Percentiles rank a stretch among this genome's conserved stretches.
These are phyloP conservation scores for Fusarium abutilonis DNA, from an alignment of 2,329 filamentous ascomycete genomes.

Conservation along the genomic window DNA sequence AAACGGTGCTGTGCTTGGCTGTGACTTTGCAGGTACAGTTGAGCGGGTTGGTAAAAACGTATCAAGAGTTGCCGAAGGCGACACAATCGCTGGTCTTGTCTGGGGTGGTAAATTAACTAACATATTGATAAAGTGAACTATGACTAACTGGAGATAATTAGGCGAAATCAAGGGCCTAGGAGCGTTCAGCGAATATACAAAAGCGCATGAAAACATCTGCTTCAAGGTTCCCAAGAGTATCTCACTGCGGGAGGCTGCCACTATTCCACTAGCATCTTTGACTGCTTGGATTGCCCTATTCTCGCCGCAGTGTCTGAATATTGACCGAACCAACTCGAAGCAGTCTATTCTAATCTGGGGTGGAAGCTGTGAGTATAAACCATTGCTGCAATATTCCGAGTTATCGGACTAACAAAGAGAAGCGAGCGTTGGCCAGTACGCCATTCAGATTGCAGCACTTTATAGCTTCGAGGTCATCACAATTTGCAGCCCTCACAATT, in stretches of 20 bases:
- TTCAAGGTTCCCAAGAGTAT: slow-evolving; percentile 51
- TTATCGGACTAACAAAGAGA: not conserved
- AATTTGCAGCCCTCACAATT: slow-evolving; percentile 50
- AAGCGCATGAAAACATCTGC: slow-evolving; percentile 54
- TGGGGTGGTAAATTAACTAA: slow-evolving; percentile 44
- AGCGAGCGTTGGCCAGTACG: slow-evolving; percentile 53
- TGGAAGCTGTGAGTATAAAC: slow-evolving; percentile 52
- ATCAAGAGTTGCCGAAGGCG: slow-evolving; percentile 33
- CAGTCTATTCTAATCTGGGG: slow-evolving; percentile 54
- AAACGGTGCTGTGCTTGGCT: slow-evolving; percentile 51
- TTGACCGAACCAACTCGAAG: slow-evolving; percentile 37
- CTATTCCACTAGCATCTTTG: slow-evolving; percentile 52
- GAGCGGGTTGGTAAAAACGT: slow-evolving; percentile 45
- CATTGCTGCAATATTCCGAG: not conserved
- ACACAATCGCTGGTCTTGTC: slow-evolving; percentile 42
- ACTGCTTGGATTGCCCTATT: slow-evolving; percentile 55
- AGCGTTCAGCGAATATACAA: slow-evolving; percentile 52
- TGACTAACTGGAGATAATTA: slow-evolving; percentile 10
- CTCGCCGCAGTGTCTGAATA: slow-evolving; percentile 50
- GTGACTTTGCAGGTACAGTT: slow-evolving; percentile 52
- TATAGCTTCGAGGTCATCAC: slow-evolving; percentile 50
- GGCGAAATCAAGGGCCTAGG: slow-evolving; percentile 48
- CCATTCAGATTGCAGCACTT: slow-evolving; percentile 50
- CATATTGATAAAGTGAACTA: too few relatives aligned
- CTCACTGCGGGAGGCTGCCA: slow-evolving; percentile 47